Base-by-base conservation (phyloP, 1,284 basidiomycete species). In the Heliocybe sulcata region DNA sequence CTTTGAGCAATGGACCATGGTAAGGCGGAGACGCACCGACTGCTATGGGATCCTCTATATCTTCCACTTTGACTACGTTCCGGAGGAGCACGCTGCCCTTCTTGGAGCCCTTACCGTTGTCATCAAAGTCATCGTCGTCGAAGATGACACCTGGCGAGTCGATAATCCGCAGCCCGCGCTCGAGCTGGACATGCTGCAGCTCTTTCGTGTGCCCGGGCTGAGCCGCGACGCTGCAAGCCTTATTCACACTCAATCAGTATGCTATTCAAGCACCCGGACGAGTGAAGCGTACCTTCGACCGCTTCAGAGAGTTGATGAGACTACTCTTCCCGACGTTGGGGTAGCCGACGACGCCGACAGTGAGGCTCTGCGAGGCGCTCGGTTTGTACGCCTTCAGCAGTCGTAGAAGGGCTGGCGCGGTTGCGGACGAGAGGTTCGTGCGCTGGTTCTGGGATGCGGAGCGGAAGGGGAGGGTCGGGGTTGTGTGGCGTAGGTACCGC, bases 311-410 rank as follows among this genome's bases (percentile, higher is more conserved):
- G 71, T 99, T 99, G 74, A 99, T 98, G 56, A 99, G 68, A 62
- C 87, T 92, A 56, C 91, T 94, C 74, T 99, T 99, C 10, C 96
- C 96, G 54, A 98, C 96, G 70, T 99, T 99, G 2, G 96, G 96
- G 66, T 95, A 96, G 1, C 96, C 96, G 29, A 98, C 92, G 22
- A 98, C 89, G 16, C 96, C 96, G 54, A 98, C 86, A 0, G 94
- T 96, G 49, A 95, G 78, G 55, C 86, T 89, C 54, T 82, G 71
- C 42, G 81, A 74, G 1, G 85, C 78, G 22, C 79, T 83, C 2
- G 87, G 87, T 58, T 88, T 92, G 70, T 94, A 97, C 16, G 92
- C 92, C 67, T 99, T 99, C 54, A 98, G 79, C 1, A 99, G 79
- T 54, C 90, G 87, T 22, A 98, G 75, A 1, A 99, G 77, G 0